A percentile compares a stretch with the other conserved stretches of the same genome.
Evolutionary conservation across 345 rosid species (phyloP).

Genomic region (Populus pruinosa): DNA sequence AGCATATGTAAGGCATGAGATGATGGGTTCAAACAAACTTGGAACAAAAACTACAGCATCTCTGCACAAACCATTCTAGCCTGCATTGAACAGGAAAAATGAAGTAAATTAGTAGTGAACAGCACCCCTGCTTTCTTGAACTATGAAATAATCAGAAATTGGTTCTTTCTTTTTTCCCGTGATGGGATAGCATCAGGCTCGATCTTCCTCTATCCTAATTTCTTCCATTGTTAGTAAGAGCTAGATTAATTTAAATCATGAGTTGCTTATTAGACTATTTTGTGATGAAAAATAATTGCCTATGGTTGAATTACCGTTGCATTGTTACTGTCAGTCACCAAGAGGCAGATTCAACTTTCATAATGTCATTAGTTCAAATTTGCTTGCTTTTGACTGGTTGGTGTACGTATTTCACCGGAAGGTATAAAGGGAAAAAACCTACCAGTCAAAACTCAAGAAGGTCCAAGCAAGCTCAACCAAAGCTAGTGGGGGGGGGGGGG

Average conservation of each 20-base stretch:
- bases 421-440: not conserved
- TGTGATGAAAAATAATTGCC: not conserved
- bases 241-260: not conserved
- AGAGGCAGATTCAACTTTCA: not conserved
- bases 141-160: not conserved
- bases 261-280: not conserved
- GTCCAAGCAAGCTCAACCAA: not conserved
- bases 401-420: not conserved
- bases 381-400: constrained; percentile 30
- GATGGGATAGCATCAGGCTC: not conserved
- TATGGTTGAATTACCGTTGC: not conserved
- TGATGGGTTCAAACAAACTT: not conserved
- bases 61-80: constrained; percentile 41
- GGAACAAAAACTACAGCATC: constrained; percentile 39
- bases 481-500: no score
- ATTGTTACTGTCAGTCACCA: not conserved
- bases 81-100: constrained; percentile 15
- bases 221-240: not conserved
- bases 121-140: not conserved
- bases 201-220: not conserved
- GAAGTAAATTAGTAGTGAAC: not conserved
- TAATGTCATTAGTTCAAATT: not conserved
- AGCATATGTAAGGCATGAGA: not conserved
- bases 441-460: constrained; percentile 23
- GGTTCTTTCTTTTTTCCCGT: not conserved